Base-by-base conservation (phyloP, 306 rosid species). In the Canavalia ensiformis region DNA sequence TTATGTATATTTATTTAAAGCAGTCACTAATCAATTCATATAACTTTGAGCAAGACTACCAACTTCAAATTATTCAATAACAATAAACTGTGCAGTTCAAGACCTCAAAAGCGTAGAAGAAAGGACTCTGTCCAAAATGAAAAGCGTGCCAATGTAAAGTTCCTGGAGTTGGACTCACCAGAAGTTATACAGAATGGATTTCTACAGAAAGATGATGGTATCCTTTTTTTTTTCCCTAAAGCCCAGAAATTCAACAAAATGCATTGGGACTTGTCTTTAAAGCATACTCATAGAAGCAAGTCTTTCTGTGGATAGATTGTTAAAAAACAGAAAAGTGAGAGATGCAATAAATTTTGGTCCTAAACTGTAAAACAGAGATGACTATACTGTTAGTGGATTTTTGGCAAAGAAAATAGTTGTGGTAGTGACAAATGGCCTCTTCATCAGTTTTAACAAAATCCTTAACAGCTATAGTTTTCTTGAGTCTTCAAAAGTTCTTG, bases 151-250 rank as follows among this genome's bases (percentile, higher is more conserved):
- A 86, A 79, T 84, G 88, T 95, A 42, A 89, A 90, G 81, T 95
- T 95, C 87, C 88, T 95, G 86, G 97, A 91, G 90, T 78, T 93
- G 86, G 94, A 95, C 77, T 89, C 93, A 55, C 88, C 94, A 52
- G 93, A 90, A 87, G 86, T 80, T 67, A 78, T 68, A 51, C 90
- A 83, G 55, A 88, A 74, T 34, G 91, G 90, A 31, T 73, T 57
- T 83, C 52, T 76, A 10, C 94, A 86, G 85, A 87, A 90, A 79
- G 85, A 80, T 65, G 80, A 89, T 41, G 97, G 99, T 90, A 89
- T 80, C 13, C 44, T 67, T 62, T 60, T 4, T 41, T 69, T 35
- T 10, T 2, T 1, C 9, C 7, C 57, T 80, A 72, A 8, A 72
- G 45, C 64, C 0, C 37, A 5, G 18, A 12, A 37, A 49, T 60